A percentile compares a stretch with the other conserved stretches of the same genome.
phyloP scores from a whole-genome alignment of 2,329 filamentous ascomycete species.

The Colletotrichum melonis region DNA sequence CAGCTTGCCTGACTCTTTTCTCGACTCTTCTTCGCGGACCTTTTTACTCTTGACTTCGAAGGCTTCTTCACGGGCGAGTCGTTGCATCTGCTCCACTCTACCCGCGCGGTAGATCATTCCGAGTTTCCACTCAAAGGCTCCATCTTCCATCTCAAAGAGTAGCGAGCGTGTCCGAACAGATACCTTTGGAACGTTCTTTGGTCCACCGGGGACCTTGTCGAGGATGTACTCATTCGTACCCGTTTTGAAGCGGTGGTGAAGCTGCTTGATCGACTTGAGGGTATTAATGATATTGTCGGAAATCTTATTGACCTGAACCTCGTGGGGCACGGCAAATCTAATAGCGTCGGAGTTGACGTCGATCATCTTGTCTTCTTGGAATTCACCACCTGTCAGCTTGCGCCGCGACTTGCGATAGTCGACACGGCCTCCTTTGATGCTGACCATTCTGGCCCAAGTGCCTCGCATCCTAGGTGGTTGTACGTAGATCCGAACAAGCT shows the following conservation, averaged over 20 bases:
- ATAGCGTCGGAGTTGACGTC: conserved; percentile 89
- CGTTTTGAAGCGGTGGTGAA: conserved; percentile 93
- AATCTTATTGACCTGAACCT: conserved; percentile 88
- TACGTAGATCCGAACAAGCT: conserved; percentile 85
- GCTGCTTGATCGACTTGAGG: conserved; percentile 85
- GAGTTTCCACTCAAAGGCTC: conserved; percentile 96
- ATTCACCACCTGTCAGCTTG: conserved; percentile 68
- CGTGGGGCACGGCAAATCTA: conserved; percentile 88
- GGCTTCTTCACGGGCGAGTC: conserved; percentile 89
- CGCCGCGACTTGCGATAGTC: conserved; percentile 83
- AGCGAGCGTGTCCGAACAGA: conserved; percentile 85
- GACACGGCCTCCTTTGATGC: conserved; percentile 82
- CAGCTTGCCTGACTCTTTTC: conserved; percentile 62
- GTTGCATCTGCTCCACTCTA: conserved; percentile 88
- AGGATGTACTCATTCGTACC: conserved; percentile 90
- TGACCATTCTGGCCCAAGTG: conserved; percentile 89
- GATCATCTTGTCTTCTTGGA: conserved; percentile 81
- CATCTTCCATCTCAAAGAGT: conserved; percentile 93
- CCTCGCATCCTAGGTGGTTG: conserved; percentile 84
- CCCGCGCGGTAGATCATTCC: conserved; percentile 94
- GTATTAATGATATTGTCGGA: conserved; percentile 95
- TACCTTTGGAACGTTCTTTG: conserved; percentile 88
- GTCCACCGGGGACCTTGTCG: conserved; percentile 84
- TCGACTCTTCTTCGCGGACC: conserved; percentile 77
- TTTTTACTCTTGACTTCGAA: conserved; percentile 90